Percentiles rank a stretch among this genome's conserved stretches.
Evolutionary conservation across 1,284 basidiomycete genomes (phyloP).

Genomic region (Cutaneotrichosporon arboriforme): DNA sequence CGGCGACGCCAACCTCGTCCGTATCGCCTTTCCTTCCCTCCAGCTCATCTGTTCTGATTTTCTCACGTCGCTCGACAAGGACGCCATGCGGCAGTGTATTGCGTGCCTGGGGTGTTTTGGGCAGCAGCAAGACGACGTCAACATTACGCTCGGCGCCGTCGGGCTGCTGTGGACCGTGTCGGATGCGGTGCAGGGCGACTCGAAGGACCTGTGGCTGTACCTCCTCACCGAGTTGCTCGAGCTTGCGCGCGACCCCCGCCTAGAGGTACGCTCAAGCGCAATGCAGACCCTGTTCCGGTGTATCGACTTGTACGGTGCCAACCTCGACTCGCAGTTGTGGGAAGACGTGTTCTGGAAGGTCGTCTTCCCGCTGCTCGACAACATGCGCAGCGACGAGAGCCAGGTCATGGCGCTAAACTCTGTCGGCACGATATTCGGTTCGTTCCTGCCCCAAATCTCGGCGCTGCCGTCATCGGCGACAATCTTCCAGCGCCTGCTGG

Average conservation of each 20-base stretch:
- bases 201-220: conserved; percentile 84
- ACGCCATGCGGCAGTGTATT: conserved; percentile 81
- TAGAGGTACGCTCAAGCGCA: conserved; percentile 85
- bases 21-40: conserved; percentile 84
- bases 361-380: conserved; percentile 78
- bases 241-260: conserved; percentile 71
- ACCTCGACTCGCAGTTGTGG: conserved; percentile 75
- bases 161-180: conserved; percentile 90
- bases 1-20: conserved; percentile 44
- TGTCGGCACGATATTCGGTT: conserved; percentile 73
- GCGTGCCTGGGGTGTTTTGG: conserved; percentile 84
- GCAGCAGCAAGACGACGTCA: conserved; percentile 79
- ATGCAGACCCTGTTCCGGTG: conserved; percentile 93
- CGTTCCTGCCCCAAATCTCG: conserved; percentile 68
- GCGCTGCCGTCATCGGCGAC: conserved; percentile 62
- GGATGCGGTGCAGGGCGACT: conserved; percentile 77
- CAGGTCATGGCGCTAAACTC: conserved; percentile 80
- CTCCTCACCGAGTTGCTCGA: conserved; percentile 76
- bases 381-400: conserved; percentile 72
- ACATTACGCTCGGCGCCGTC: conserved; percentile 87
- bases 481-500: conserved; percentile 68
- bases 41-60: conserved; percentile 88
- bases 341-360: conserved; percentile 80
- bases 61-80: conserved; percentile 69
- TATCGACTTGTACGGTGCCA: conserved; percentile 84